phyloP scores from a whole-genome alignment of 2,329 filamentous ascomycete genomes.

The Orbilia oligospora region DNA sequence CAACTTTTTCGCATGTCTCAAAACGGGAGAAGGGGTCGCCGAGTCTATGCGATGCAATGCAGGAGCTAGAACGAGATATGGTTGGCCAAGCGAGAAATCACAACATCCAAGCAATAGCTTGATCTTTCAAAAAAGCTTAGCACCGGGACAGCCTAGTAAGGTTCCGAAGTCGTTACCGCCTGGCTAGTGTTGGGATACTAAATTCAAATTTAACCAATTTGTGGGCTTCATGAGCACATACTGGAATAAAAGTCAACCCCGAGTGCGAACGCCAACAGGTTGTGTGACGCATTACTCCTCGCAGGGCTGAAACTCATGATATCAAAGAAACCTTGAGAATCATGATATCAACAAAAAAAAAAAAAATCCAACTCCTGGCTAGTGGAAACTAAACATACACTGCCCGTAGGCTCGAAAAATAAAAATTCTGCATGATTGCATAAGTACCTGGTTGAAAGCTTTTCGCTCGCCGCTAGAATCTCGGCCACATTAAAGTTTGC shows the following conservation, averaged over 20 bases:
- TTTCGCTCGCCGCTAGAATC: too few relatives aligned
- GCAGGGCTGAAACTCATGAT: not conserved
- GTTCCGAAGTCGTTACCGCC: constrained; percentile 2
- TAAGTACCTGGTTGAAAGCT: too few relatives aligned
- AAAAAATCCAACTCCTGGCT: too few relatives aligned
- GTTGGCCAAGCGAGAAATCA: not conserved
- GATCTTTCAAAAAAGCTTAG: not conserved
- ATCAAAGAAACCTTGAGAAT: too few relatives aligned
- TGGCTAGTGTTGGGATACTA: not conserved
- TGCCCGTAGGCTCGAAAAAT: too few relatives aligned
- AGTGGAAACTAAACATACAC: too few relatives aligned
- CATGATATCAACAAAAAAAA: too few relatives aligned
- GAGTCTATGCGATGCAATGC: not conserved
- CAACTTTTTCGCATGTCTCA: not conserved
- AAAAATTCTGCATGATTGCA: too few relatives aligned
- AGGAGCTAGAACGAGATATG: not conserved
- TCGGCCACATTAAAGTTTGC: too few relatives aligned
- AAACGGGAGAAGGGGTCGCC: not conserved
- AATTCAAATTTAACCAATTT: not conserved
- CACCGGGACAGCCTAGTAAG: not conserved
- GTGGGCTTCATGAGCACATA: not conserved
- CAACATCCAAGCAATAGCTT: not conserved
- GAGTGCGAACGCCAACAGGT: not conserved
- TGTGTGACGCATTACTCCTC: constrained; percentile 7
- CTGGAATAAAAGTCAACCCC: not conserved